These are phyloP conservation scores for Mortierella sp. DNA, from an alignment of 371 early-diverging fungal species.

Conservation along the genomic window DNA sequence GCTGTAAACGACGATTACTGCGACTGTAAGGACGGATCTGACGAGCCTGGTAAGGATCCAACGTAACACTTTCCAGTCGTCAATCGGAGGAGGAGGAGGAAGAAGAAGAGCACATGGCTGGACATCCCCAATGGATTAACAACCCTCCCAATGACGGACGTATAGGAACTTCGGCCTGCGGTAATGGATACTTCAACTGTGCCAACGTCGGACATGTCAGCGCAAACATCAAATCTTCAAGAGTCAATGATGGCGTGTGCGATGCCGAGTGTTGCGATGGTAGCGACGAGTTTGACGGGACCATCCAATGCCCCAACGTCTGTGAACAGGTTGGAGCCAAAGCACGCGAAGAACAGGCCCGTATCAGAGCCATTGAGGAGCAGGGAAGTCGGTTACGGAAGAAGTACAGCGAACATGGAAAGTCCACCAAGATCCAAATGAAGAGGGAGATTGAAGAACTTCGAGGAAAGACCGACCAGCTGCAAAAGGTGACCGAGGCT, in stretches of 20 bases:
- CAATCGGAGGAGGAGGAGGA: no score
- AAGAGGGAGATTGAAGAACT: constrained; percentile 53
- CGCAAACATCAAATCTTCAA: constrained; percentile 72
- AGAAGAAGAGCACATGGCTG: background rate
- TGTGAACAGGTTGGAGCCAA: constrained; percentile 67
- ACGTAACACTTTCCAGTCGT: background rate
- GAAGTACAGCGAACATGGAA: constrained; percentile 57
- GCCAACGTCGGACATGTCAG: constrained; percentile 83
- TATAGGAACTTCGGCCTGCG: constrained; percentile 94
- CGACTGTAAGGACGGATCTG: constrained; percentile 95
- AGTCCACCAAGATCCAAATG: constrained; percentile 31
- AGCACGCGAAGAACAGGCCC: constrained; percentile 22
- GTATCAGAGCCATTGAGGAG: constrained; percentile 17
- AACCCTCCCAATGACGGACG: background rate
- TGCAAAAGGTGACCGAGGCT: constrained; percentile 55
- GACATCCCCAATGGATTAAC: background rate
- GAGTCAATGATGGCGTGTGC: constrained; percentile 95
- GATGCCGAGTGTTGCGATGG: constrained; percentile 96
- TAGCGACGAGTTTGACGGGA: constrained; percentile 78
- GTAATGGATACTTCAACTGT: constrained; percentile 83
- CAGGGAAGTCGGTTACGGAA: constrained; percentile 48
- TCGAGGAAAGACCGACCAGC: constrained; percentile 35
- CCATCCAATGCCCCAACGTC: constrained; percentile 74
- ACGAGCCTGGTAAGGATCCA: constrained; percentile 87
- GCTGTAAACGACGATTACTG: constrained; percentile 97